Conservation (phyloP, 129 eudicot genomes). For the Scalesia atractyloides region DNA sequence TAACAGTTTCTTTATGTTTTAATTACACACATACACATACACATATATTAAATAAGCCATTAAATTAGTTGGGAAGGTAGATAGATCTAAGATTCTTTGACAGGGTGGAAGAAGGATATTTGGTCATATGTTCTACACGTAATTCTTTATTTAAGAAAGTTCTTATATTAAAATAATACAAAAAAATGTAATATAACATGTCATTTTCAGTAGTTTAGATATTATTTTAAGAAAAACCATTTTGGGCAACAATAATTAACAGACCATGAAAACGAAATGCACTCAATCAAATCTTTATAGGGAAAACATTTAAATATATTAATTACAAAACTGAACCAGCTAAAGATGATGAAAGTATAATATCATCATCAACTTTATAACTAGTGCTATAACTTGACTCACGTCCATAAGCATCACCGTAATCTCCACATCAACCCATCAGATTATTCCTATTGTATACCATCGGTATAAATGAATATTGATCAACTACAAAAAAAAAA, state of each 20-base stretch:
- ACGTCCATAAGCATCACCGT: constrained; percentile 22
- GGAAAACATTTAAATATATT: background rate
- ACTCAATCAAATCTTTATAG: background rate
- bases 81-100: constrained; percentile 26
- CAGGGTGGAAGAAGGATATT: constrained; percentile 21
- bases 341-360: background rate
- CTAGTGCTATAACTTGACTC: constrained; percentile 24
- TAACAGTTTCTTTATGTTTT: too few species aligned
- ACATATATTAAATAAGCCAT: background rate
- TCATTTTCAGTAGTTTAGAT: constrained; percentile 13
- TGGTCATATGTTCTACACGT: constrained; percentile 13
- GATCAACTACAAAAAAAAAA: background rate
- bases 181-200: background rate
- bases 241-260: background rate
- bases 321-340: background rate
- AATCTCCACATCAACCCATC: constrained; percentile 30
- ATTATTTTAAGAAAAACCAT: background rate
- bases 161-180: background rate
- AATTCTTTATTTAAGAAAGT: constrained; percentile 18
- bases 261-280: too few species aligned
- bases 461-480: background rate
- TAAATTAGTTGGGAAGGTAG: constrained; percentile 19
- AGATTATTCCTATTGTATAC: constrained; percentile 4
- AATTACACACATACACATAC: background rate
- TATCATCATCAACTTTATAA: constrained; percentile 22